Base-by-base conservation (phyloP, 2,329 filamentous ascomycete genomes). In the Aspergillus sp. region DNA sequence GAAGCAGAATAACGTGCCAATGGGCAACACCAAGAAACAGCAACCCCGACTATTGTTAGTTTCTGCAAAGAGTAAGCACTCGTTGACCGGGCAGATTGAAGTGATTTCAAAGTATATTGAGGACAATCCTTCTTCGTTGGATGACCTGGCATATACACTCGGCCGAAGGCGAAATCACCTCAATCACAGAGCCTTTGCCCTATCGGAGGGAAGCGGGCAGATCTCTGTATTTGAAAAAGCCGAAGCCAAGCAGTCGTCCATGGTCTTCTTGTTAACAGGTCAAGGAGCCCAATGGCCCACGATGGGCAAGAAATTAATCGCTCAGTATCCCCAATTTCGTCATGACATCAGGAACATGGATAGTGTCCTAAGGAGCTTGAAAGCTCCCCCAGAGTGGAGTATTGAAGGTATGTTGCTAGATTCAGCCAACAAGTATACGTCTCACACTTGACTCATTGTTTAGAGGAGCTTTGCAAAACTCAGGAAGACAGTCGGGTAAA, bases 221-320 rank as follows among this genome's bases (percentile, higher is more conserved):
- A n/a, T 50, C 3, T n/a, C 49, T 4, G 40, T 46, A 17, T 52
- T 54, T 13, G 38, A 50, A 17, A 53, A 50, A 14, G 33, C 40
- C 7, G 13, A 17, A 36, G 22, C 47, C 14, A 45, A 35, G 4
- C n/a, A 32, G 6, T 45, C 58, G 19, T 17, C 43, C 8, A 22
- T 59, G 11, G 51, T 46, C 2, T 67, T 69, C 32, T 57, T 68
- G 2, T 73, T 71, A 49, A 73, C 64, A 13, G 70, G 70, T 3
- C 71, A 73, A 46, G 71, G 71, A 1, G 65, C 70, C 3, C 69
- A 73, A 36, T 73, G 66, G 63, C 36, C 58, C 1, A 55, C 45
- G 0, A 73, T 73, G 70, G 71, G 67, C 2, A 45, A 46, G 26
- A 58, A 61, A 14, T 55, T 73, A 4, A 40, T 72, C 20, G 13